A percentile compares a stretch with the other conserved stretches of the same genome.
Evolutionary conservation across 495 filamentous ascomycete genomes (phyloP).

Genomic region (Pyronema omphalodes): DNA sequence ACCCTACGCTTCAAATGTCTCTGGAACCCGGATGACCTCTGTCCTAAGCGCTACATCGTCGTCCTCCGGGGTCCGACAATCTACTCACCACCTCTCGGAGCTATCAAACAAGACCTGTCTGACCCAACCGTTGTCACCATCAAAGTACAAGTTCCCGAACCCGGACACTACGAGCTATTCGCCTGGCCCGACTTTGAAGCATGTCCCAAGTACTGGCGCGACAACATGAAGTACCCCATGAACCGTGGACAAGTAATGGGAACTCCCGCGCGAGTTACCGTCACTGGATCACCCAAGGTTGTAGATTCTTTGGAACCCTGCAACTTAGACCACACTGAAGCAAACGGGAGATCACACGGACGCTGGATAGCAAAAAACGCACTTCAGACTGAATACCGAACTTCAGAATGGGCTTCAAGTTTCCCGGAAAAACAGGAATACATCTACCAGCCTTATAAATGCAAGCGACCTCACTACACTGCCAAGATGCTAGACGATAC

Average conservation of each 20-base stretch:
- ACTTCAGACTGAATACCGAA: neutral
- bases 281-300: neutral
- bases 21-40: slow-evolving; percentile 1
- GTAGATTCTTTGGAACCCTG: neutral
- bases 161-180: slow-evolving; percentile 11
- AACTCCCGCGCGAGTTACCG: neutral
- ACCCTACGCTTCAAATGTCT: neutral
- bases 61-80: slow-evolving; percentile 4
- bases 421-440: slow-evolving; percentile 4
- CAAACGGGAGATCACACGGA: neutral
- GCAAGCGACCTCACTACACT: slow-evolving; percentile 3
- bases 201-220: slow-evolving; percentile 1
- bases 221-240: slow-evolving; percentile 4
- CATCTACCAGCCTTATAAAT: slow-evolving; percentile 9
- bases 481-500: neutral
- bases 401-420: neutral
- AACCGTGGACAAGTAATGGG: slow-evolving; percentile 5
- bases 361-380: neutral
- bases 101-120: neutral
- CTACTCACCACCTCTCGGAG: neutral
- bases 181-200: slow-evolving; percentile 12
- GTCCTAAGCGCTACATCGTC: neutral
- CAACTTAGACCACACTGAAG: neutral
- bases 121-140: neutral
- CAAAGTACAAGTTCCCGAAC: slow-evolving; percentile 4